Base-by-base conservation (phyloP, 1,284 basidiomycete genomes). In the Cutaneotrichosporon mucoides region DNA sequence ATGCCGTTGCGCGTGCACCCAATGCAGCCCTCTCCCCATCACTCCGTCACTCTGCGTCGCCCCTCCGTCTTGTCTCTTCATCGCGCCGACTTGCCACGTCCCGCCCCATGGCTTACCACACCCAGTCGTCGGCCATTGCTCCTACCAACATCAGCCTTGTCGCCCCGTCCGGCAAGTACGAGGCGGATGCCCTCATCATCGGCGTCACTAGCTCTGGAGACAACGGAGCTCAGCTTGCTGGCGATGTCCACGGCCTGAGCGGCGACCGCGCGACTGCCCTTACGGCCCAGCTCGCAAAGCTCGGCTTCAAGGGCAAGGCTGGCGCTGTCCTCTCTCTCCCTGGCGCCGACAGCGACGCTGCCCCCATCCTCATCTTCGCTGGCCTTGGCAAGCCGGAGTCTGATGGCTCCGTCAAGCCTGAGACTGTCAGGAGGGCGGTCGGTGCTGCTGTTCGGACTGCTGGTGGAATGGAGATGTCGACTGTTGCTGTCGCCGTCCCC, bases 401-500 rank as follows among this genome's bases (percentile, higher is more conserved):
- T 16, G 41, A 52, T 10, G 35, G 34, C 38, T 53, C 47, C 16
- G 37, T 57, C 48, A 60, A 52, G 42, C 59, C 56, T 49, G 62
- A 64, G 54, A 48, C 54, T 1, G 56, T 64, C 35, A 49, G 62
- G 6, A 56, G 56, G 4, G 56, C 54, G 10, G 56, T 54, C 0
- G 62, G 62, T 10, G 37, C 53, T 2, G 62, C 62, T 5, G 24
- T 56, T 4, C 62, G 62, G 24, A n/a, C 56, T 2, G 57, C 57
- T 4, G 49, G 45, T n/a, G 59, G 46, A 38, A 24, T 53, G 24
- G 53, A 64, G 43, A 13, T 50, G 35, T 13, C 11, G 8, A 47
- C 36, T 16, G 62, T 64, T 12, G 56, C 59, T 10, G 54, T 64
- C n/a, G 5, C 37, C n/a, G 43, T 61, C 12, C 62, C 62, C 36